Evolutionary conservation across 1,284 basidiomycete species (phyloP).

Genomic region (Ganoderma multipileum): DNA sequence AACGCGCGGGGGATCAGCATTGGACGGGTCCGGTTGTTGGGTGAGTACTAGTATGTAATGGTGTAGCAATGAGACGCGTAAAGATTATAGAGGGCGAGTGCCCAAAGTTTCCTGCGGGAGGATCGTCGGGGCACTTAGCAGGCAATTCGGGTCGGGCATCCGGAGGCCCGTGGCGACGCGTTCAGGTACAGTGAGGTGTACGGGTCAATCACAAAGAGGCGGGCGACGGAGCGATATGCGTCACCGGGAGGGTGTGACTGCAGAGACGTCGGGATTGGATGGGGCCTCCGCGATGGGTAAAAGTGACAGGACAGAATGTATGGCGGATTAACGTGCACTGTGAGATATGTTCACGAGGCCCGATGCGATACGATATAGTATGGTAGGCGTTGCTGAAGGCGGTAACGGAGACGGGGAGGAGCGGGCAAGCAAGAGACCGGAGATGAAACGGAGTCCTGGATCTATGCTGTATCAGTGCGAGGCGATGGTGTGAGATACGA

Average conservation of each 20-base stretch:
- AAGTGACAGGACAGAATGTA: not conserved
- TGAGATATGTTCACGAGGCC: not conserved
- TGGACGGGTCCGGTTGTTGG: not conserved
- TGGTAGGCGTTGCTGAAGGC: not conserved
- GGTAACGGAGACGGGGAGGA: constrained; percentile 14
- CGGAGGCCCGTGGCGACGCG: constrained; percentile 11
- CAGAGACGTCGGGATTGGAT: constrained; percentile 1
- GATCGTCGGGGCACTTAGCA: constrained; percentile 16
- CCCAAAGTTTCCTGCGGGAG: not conserved
- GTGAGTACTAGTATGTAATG: constrained; percentile 6
- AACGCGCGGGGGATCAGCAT: constrained; percentile 11
- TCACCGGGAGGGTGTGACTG: not conserved
- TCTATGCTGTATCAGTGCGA: constrained; percentile 4
- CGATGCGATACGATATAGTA: constrained; percentile 14
- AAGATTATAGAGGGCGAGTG: constrained; percentile 11
- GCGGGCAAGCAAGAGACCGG: constrained; percentile 6
- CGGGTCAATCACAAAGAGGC: constrained; percentile 4
- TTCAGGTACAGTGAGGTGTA: constrained; percentile 9
- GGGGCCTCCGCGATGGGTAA: constrained; percentile 8
- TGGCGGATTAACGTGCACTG: constrained; percentile 1
- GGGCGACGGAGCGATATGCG: not conserved
- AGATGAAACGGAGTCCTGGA: constrained; percentile 2
- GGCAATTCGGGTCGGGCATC: constrained; percentile 15
- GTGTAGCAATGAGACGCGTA: constrained; percentile 5
- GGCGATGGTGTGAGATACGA: constrained; percentile 10